phyloP scores from a whole-genome alignment of 148 eudicot species.

The Chenopodium formosanum region DNA sequence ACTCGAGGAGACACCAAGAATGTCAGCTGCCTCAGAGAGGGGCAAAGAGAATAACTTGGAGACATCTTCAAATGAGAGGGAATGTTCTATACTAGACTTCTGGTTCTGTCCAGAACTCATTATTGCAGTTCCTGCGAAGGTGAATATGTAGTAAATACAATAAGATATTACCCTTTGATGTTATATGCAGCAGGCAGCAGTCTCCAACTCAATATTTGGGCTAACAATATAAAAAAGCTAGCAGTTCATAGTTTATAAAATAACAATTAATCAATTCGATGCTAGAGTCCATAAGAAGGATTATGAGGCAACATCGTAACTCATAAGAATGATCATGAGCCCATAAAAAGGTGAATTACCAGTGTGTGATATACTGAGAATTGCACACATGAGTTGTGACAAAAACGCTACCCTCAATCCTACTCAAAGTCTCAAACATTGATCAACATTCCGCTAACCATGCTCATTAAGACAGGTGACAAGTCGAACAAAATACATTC shows the following conservation, averaged over 20 bases:
- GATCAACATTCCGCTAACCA: not conserved
- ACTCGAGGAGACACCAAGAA: constrained; percentile 49
- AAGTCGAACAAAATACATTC: not conserved
- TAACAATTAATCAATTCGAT: not conserved
- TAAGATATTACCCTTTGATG: not conserved
- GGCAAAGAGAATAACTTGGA: constrained; percentile 51
- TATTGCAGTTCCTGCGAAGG: constrained; percentile 10
- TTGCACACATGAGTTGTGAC: not conserved
- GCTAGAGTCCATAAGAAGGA: not conserved
- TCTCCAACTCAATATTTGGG: not conserved
- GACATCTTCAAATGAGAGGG: constrained; percentile 49
- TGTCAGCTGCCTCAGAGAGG: constrained; percentile 59
- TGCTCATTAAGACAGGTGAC: not conserved
- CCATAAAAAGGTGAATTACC: no score
- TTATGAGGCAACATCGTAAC: not conserved
- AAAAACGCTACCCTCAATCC: not conserved
- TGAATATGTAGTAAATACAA: not conserved
- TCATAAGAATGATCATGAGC: not conserved
- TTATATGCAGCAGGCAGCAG: not conserved
- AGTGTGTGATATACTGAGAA: not conserved
- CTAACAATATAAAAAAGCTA: not conserved
- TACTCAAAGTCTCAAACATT: not conserved
- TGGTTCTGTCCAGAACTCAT: constrained; percentile 37
- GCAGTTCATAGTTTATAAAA: not conserved
- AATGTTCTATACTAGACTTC: constrained; percentile 28